Conservation (phyloP, 2,329 filamentous ascomycete species). For the Aspergillus hiratsukae region DNA sequence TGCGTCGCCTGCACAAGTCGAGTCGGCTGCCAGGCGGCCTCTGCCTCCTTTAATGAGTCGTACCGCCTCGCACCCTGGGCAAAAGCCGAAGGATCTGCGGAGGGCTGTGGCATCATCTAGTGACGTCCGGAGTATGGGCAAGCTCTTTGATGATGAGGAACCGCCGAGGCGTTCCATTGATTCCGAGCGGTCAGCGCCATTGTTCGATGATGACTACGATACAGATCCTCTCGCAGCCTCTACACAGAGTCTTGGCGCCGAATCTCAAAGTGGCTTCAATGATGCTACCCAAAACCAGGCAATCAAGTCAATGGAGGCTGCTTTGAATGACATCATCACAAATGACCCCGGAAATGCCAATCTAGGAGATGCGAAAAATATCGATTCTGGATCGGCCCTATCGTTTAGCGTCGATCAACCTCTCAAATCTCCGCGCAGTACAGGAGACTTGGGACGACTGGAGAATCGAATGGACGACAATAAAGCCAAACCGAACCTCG, state of each 20-base stretch:
- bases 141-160: conserved; percentile 41
- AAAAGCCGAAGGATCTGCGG: conserved; percentile 50
- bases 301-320: conserved; percentile 88
- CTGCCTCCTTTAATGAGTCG: conserved; percentile 44
- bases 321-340: conserved; percentile 87
- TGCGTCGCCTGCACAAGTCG: conserved; percentile 15
- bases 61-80: conserved; percentile 44
- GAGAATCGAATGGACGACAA: conserved; percentile 40
- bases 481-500: conserved; percentile 74
- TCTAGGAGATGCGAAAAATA: conserved; percentile 33
- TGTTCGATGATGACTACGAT: conserved; percentile 78
- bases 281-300: conserved; percentile 66
- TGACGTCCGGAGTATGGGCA: conserved; percentile 51
- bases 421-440: conserved; percentile 57
- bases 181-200: conserved; percentile 50
- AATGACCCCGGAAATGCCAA: conserved; percentile 54
- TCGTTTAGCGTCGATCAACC: conserved; percentile 50
- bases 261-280: conserved; percentile 52
- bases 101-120: conserved; percentile 58
- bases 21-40: conserved; percentile 34
- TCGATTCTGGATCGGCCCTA: conserved; percentile 33
- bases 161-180: conserved; percentile 67
- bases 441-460: conserved; percentile 52
- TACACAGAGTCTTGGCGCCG: conserved; percentile 72
- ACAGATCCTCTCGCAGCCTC: conserved; percentile 71